Evolutionary conservation across 177 flowering plant genomes (phyloP).

Genomic region (Vitis hybrid): DNA sequence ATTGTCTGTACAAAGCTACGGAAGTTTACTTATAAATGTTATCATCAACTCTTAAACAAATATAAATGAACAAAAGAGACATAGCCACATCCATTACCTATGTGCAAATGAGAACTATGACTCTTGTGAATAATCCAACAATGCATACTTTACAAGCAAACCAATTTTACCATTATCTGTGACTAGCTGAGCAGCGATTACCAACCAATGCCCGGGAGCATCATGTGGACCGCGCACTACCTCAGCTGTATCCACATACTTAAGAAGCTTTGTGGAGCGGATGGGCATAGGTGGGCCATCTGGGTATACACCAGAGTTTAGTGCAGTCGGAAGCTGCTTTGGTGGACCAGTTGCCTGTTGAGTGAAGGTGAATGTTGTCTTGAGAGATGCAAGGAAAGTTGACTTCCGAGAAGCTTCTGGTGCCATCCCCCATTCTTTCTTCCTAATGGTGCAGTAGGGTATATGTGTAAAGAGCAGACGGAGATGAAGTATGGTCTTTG

Average conservation of each 20-base stretch:
- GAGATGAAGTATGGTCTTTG: conserved; percentile 72
- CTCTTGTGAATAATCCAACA: conserved; percentile 48
- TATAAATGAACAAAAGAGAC: not conserved
- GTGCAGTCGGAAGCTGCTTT: conserved; percentile 51
- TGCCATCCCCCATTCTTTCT: conserved; percentile 65
- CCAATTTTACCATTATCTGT: conserved; percentile 73
- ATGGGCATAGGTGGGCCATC: conserved; percentile 77
- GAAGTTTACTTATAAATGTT: no score
- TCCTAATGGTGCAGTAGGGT: conserved; percentile 61
- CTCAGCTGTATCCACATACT: conserved; percentile 64
- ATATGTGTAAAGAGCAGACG: conserved; percentile 65
- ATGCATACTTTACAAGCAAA: conserved; percentile 75
- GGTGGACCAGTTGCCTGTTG: conserved; percentile 34
- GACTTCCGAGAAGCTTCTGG: conserved; percentile 60
- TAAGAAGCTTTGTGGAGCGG: conserved; percentile 56
- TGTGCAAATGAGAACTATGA: not conserved
- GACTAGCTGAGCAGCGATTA: conserved; percentile 72
- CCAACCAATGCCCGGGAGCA: conserved; percentile 88
- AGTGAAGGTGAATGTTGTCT: conserved; percentile 73
- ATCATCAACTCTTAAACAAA: no score
- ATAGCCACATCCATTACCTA: not conserved
- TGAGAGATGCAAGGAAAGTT: conserved; percentile 57
- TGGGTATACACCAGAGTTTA: conserved; percentile 83
- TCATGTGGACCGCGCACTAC: conserved; percentile 76
- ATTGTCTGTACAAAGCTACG: no score